Base-by-base conservation (phyloP, 805 yeast species). In the Wickerhamomyces bovis region DNA sequence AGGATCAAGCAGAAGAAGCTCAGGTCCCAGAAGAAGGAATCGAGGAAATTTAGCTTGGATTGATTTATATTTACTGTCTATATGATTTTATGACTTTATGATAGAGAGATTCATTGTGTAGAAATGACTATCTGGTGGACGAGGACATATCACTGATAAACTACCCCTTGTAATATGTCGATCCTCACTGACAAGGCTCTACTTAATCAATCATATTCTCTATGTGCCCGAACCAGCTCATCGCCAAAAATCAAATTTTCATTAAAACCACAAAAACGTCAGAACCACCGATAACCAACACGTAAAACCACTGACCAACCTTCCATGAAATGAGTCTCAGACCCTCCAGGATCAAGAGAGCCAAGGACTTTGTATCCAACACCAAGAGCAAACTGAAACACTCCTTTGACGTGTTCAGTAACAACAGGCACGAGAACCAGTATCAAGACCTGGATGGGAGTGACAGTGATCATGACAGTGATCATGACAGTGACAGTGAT, bases 1-100 rank as follows among this genome's bases (percentile, higher is more conserved):
- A 49, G 78, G 35, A 53, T 72, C 6, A 53, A 56, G 38, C 50
- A 53, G 4, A 78, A 77, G 51, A 66, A 68, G 49, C 45, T 52
- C 25, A 59, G 56, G 2, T 61, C 75, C 8, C 58, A 60, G 19
- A 75, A 69, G 57, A 75, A 72, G 54, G 58, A 60, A 39, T 52
- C 61, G 18, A 56, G 78, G 36, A 57, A 48, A 16, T 33, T 33
- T 8, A 30, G 35, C 11, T 4, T 33, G 19, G 36, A 33, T n/a
- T 33, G 20, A 33, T 33, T n/a, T 22, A 8, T 22, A 22, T 22
- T n/a, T n/a, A n/a, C n/a, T n/a, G n/a, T n/a, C n/a, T n/a, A n/a
- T n/a, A n/a, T n/a, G n/a, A n/a, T n/a, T n/a, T n/a, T n/a, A n/a
- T n/a, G n/a, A n/a, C n/a, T n/a, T 22, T 22, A 22, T 22, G 23